Evolutionary conservation across 148 eudicot species (phyloP).

Genomic region (Rhododendron williamsianum): DNA sequence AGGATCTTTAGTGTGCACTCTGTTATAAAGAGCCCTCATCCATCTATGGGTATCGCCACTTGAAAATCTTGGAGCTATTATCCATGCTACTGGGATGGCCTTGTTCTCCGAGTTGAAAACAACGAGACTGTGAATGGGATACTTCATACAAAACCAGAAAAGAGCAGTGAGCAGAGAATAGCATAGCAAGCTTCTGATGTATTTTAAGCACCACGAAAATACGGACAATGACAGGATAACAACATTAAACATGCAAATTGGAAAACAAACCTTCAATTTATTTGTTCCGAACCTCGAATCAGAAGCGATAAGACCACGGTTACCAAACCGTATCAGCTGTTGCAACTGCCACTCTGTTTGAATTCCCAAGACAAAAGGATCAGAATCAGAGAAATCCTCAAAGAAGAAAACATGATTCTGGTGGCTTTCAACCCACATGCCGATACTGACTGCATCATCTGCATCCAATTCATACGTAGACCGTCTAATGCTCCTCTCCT

Average conservation of each 20-base stretch:
- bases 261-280: conserved; percentile 66
- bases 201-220: neutral
- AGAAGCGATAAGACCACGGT: conserved; percentile 65
- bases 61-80: conserved; percentile 68
- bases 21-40: conserved; percentile 93
- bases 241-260: neutral
- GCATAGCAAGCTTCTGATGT: conserved; percentile 3
- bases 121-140: conserved; percentile 84
- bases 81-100: conserved; percentile 96
- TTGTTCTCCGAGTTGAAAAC: conserved; percentile 93
- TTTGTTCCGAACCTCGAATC: conserved; percentile 77
- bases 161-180: conserved; percentile 15
- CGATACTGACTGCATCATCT: conserved; percentile 81
- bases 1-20: conserved; percentile 71
- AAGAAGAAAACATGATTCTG: conserved; percentile 65
- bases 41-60: conserved; percentile 59
- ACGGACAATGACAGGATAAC: neutral
- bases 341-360: conserved; percentile 99
- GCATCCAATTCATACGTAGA: conserved; percentile 63
- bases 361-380: conserved; percentile 73
- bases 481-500: conserved; percentile 83
- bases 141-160: conserved; percentile 40
- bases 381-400: conserved; percentile 66
- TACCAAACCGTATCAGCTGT: conserved; percentile 90
- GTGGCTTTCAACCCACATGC: conserved; percentile 84